Base-by-base conservation (phyloP, 2,329 filamentous ascomycete species). In the Parafenestella ontariensis region DNA sequence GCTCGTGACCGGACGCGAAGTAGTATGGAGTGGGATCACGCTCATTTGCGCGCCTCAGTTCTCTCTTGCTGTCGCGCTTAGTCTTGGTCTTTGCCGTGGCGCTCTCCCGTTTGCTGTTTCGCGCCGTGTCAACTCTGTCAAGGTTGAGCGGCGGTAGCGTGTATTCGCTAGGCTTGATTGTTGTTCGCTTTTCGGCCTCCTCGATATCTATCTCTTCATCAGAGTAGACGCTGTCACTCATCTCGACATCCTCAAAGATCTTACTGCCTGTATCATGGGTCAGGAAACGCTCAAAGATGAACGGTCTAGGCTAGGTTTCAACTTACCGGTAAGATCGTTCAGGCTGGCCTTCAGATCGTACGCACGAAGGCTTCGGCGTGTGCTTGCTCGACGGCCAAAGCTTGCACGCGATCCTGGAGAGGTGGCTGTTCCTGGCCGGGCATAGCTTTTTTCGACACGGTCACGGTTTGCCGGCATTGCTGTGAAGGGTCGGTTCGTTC, bases 211-310 rank as follows among this genome's bases (percentile, higher is more conserved):
- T 58, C 52, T 71, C 65, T 37, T 70, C 68, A 15, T 61, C 58
- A 10, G 69, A 68, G 48, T 73, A 74, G 15, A 62, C 65, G 33
- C 68, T 72, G 40, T 67, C 71, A 33, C 68, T 73, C 39, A 69
- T 52, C 21, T 72, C 71, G 1, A 58, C 63, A 42, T 74, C 69
- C 29, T 70, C 62, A 39, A 62, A 74, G 18, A 73, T 65, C 41
- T 68, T 58, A 9, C 55, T 65, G 4, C 62, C 59, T 23, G 29
- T 1, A 21, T 18, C 13, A 17, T 2, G 2, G 13, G 13, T 50
- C n/a, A 50, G 39, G 10, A 26, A n/a, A 34, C 3, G 13, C 3
- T 17, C 5, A 5, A 10, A 34, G 10, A n/a, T 34, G 5, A 34
- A 4, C 13, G 15, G 31, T 34, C 13, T 17, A n/a, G 28, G 31